Evolutionary conservation across 164 flowering plant species (phyloP), one percentile per base, ranked within the genome.

Genomic region (Sedum album): DNA sequence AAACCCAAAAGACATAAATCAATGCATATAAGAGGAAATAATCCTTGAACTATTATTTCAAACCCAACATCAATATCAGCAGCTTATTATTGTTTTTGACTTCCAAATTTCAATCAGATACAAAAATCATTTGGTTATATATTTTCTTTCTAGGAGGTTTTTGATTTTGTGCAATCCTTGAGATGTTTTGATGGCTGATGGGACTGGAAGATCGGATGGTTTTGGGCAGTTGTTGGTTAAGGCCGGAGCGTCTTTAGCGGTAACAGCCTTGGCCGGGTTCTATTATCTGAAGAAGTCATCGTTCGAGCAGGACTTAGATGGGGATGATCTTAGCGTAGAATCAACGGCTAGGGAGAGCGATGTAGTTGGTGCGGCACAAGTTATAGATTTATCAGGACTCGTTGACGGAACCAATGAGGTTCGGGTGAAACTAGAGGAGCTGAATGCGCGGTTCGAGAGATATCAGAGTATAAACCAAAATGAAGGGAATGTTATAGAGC

Each of bases 401-500:
- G 48, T 44, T 44, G 48, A 44, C 48, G 18, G 48, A 44, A 44
- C 15, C 48, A 44, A 44, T 14, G 48, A 44, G 48, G 18, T 44
- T 44, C 48, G 15, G 17, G 3, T 44, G 48, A 44, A 44, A 2
- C 11, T 13, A 44, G 17, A 0, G 0, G 48, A 44, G 48, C 18
- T 44, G 15, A 4, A 14, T 1, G 48, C 18, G 1, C 48, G 48
- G 17, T 44, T 15, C 17, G 48, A 44, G 20, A 44, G 48, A 44
- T 44, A 44, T 44, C 48, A 44, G 48, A 11, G 17, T 44, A 44
- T 9, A 18, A 44, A 44, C 11, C 18, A 44, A 15, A 3, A 18
- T 17, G 48, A 44, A 17, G 18, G 17, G 23, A 2, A 65, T 72
- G 73, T 88, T 20, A 53, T 73, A 73, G 82, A 85, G 79, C 72